Base-by-base conservation (phyloP, 169 alveolate species). In the Plasmodium yoelii region DNA sequence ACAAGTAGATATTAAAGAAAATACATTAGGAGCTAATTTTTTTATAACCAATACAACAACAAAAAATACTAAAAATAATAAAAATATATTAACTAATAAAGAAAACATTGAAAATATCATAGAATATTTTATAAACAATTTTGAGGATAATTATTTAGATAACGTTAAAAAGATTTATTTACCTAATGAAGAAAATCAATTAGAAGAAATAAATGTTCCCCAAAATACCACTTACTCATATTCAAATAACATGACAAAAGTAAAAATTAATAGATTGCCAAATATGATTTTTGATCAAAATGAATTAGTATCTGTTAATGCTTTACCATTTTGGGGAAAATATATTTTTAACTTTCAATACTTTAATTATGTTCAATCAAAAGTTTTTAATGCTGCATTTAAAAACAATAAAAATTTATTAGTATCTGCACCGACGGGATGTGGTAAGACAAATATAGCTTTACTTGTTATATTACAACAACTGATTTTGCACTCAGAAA, bases 361-460 rank as follows among this genome's bases (percentile, higher is more conserved):
- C 18, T 87, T 95, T 44, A 98, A 98, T 86, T 93, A 92, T 61
- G 95, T 98, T 39, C 98, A 98, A 87, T 95, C 98, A 49, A 88
- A 87, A 63, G 98, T 98, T 13, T 97, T 91, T 88, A 92, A 97
- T 10, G 91, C 95, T 19, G 99, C 99, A 1, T 96, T 97, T 88
- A 90, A 91, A 18, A 93, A 97, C 19, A 94, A 95, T 88, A 98
- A 98, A 72, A 98, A 98, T 94, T 61, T 98, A 87, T 87, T 98
- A 74, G 95, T 98, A 10, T 97, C 99, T 59, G 99, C 99, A 1
- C 99, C 99, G 6, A 98, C 99, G 0, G 99, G 99, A 7, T 99
- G 99, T 24, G 99, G 99, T 39, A 98, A 98, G 92, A 98, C 99
- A 0, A 98, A 98, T 90, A 97, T 98, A 64, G 99, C 99, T 42